A percentile compares a stretch with the other conserved stretches of the same genome.
phyloP scores from a whole-genome alignment of 2,329 filamentous ascomycete genomes.

The Calonectria hawksworthii region DNA sequence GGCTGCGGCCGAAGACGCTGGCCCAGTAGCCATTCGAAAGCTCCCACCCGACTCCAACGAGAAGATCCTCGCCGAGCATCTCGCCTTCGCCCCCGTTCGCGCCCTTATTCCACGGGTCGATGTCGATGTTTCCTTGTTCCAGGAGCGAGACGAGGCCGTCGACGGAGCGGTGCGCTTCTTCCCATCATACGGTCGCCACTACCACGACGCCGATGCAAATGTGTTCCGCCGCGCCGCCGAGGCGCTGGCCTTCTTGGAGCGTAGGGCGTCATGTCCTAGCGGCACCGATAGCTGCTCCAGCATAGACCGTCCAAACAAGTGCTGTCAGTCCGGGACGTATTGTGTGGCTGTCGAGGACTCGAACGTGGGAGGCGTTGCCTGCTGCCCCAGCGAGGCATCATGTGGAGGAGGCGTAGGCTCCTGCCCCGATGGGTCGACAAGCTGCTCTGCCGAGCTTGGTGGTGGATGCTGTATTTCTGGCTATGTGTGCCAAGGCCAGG shows the following conservation, averaged over 20 bases:
- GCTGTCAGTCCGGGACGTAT: conserved; percentile 75
- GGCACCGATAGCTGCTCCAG: conserved; percentile 75
- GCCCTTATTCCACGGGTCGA: conserved; percentile 44
- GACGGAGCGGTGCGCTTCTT: conserved; percentile 51
- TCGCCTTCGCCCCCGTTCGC: conserved; percentile 58
- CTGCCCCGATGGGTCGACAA: conserved; percentile 74
- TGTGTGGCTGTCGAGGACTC: conserved; percentile 76
- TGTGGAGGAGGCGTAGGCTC: conserved; percentile 74
- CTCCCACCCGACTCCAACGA: conserved; percentile 79
- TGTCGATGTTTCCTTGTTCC: conserved; percentile 47
- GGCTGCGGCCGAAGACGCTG: conserved; percentile 50
- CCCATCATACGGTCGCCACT: conserved; percentile 67
- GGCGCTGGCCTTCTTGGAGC: conserved; percentile 63
- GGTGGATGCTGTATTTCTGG: conserved; percentile 84
- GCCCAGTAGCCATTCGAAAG: conserved; percentile 77
- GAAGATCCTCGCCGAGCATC: conserved; percentile 81
- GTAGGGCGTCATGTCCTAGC: conserved; percentile 76
- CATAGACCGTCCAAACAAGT: conserved; percentile 78
- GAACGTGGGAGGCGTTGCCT: conserved; percentile 78
- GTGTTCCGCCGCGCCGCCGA: conserved; percentile 61
- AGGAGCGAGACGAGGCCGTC: conserved; percentile 44
- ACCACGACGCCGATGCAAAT: conserved; percentile 40
- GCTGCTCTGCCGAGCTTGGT: conserved; percentile 74
- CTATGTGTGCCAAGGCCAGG: conserved; percentile 77
- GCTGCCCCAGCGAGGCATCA: conserved; percentile 75